These are phyloP conservation scores for Backusella australiensis DNA, from an alignment of 192 early-diverging fungal species.

Conservation along the genomic window DNA sequence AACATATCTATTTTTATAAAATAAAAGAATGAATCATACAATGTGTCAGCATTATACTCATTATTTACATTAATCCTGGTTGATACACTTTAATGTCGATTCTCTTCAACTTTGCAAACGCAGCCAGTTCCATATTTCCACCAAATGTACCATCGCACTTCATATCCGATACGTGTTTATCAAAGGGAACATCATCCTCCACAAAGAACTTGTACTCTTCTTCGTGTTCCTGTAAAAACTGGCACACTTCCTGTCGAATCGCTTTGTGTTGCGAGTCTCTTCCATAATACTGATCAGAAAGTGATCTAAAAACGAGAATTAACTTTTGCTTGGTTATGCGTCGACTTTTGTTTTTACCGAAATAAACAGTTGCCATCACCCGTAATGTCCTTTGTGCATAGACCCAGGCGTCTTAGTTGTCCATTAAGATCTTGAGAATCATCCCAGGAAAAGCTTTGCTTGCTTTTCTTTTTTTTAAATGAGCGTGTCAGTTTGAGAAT, in stretches of 20 bases:
- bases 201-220: conserved; percentile 65
- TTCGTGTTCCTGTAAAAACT: conserved; percentile 55
- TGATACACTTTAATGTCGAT: conserved; percentile 74
- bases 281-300: conserved; percentile 70
- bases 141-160: conserved; percentile 59
- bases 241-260: conserved; percentile 57
- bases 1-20: conserved; percentile 44
- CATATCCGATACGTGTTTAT: conserved; percentile 59
- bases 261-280: conserved; percentile 50
- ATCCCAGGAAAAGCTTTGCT: not conserved
- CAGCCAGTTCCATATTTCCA: conserved; percentile 74
- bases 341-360: conserved; percentile 35
- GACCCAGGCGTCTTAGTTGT: conserved; percentile 43
- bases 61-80: conserved; percentile 51
- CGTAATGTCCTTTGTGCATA: conserved; percentile 64
- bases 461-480: not conserved
- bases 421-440: not conserved
- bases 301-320: conserved; percentile 41
- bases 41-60: not conserved
- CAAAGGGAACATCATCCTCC: conserved; percentile 58
- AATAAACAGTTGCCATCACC: conserved; percentile 78
- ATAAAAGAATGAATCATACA: not conserved
- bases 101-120: conserved; percentile 58
- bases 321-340: not conserved
- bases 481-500: not conserved